These are phyloP conservation scores for Veloboletus limbatus DNA, from an alignment of 1,284 basidiomycete species.

Conservation along the genomic window DNA sequence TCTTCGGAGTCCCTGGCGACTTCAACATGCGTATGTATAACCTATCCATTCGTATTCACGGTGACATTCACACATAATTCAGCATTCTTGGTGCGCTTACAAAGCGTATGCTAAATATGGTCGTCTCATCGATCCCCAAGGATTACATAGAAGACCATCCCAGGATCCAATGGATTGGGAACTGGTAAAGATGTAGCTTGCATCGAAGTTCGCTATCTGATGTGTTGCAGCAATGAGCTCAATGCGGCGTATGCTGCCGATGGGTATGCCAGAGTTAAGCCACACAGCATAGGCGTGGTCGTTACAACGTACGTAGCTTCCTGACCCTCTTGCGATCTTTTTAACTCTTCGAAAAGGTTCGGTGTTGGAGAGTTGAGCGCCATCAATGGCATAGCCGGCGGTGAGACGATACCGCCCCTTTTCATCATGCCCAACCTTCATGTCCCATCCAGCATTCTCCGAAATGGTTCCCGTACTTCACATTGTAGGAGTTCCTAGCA, in stretches of 20 bases:
- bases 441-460: conserved; percentile 56
- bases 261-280: conserved; percentile 87
- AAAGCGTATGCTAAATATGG: neutral
- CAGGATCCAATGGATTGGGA: conserved; percentile 84
- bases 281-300: conserved; percentile 68
- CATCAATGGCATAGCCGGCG: conserved; percentile 77
- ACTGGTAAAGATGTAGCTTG: conserved; percentile 55
- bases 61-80: neutral
- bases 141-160: conserved; percentile 86
- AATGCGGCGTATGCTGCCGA: conserved; percentile 92
- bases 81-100: conserved; percentile 52
- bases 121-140: conserved; percentile 32
- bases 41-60: neutral
- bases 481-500: conserved; percentile 85
- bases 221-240: conserved; percentile 67
- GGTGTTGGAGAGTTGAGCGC: conserved; percentile 90
- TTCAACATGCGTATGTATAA: conserved; percentile 71
- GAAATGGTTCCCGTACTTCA: conserved; percentile 94
- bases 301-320: conserved; percentile 61
- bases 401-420: conserved; percentile 31
- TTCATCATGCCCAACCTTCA: neutral
- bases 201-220: conserved; percentile 1
- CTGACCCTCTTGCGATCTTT: neutral
- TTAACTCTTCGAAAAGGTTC: conserved; percentile 53
- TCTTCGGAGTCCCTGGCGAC: conserved; percentile 92